Conservation (phyloP, 2,329 filamentous ascomycete species). For the Xylaria arbuscula region DNA sequence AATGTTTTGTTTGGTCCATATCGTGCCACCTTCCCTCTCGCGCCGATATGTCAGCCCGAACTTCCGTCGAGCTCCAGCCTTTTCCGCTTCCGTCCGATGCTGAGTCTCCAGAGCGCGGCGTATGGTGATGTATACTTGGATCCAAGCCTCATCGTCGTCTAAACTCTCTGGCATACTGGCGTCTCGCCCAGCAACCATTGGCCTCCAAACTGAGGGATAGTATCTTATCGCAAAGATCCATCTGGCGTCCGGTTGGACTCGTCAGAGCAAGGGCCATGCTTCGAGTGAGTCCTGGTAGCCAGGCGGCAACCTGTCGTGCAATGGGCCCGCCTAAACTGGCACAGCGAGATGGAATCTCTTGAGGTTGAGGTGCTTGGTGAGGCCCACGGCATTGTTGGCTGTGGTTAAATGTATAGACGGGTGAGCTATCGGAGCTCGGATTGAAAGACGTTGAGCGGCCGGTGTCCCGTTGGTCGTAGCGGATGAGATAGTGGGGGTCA, state of each 20-base stretch:
- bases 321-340: background rate
- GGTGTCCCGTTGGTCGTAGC: slow-evolving; percentile 32
- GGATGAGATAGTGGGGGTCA: slow-evolving; percentile 25
- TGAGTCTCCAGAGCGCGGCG: background rate
- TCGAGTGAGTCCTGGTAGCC: background rate
- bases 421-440: slow-evolving; percentile 30
- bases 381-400: slow-evolving; percentile 14
- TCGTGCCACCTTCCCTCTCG: background rate
- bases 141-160: background rate
- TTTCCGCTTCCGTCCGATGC: background rate
- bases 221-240: background rate
- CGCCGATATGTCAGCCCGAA: background rate
- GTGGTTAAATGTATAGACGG: slow-evolving; percentile 44
- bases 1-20: background rate
- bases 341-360: background rate
- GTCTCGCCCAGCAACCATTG: background rate
- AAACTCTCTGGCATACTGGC: background rate
- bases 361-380: background rate
- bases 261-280: background rate
- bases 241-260: background rate
- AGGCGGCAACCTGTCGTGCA: background rate
- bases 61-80: background rate
- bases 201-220: background rate
- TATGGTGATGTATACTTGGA: background rate
- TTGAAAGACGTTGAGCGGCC: slow-evolving; percentile 40